These are phyloP conservation scores for Coemansia sp. DNA, from an alignment of 371 early-diverging fungal species.

Conservation along the genomic window DNA sequence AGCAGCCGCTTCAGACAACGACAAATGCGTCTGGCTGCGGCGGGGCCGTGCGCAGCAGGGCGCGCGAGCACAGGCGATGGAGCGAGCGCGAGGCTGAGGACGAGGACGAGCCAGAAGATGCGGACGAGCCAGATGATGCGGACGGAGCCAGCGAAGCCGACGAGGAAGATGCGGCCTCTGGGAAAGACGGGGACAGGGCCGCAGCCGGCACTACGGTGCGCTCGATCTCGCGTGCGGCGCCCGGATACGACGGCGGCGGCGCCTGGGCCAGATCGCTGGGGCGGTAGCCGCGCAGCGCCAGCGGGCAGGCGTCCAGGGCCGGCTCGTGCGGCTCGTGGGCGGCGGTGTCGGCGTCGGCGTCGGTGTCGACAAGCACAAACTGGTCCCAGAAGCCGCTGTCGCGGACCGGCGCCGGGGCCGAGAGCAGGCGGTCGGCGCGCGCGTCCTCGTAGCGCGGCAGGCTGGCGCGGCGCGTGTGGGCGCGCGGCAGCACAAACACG, in stretches of 20 bases:
- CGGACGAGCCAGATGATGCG: not conserved
- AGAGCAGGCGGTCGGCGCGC: slow-evolving; percentile 32
- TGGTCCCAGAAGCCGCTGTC: slow-evolving; percentile 37
- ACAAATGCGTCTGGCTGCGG: not conserved
- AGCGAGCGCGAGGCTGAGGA: not conserved
- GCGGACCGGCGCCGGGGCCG: slow-evolving; percentile 26
- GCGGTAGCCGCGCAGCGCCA: slow-evolving; percentile 37
- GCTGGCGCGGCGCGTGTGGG: slow-evolving; percentile 13
- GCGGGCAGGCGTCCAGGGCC: slow-evolving; percentile 21
- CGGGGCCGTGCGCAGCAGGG: slow-evolving; percentile 6
- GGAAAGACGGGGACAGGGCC: not conserved
- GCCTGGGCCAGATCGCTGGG: slow-evolving; percentile 15
- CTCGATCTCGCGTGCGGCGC: slow-evolving; percentile 26
- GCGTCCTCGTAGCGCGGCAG: slow-evolving; percentile 50
- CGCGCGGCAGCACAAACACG: slow-evolving; percentile 39
- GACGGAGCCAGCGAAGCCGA: not conserved
- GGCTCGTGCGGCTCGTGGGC: not conserved
- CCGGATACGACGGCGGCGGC: slow-evolving; percentile 47
- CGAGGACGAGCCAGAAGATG: not conserved
- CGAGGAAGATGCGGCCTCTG: no score
- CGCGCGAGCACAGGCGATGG: slow-evolving; percentile 18
- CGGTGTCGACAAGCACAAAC: slow-evolving; percentile 40
- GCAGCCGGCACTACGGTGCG: slow-evolving; percentile 30
- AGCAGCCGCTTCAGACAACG: not conserved
- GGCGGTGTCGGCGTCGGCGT: not conserved